A percentile compares a stretch with the other conserved stretches of the same genome.
Conservation (phyloP, 2,329 filamentous ascomycete genomes). For the Ceratocystis lukuohia region DNA sequence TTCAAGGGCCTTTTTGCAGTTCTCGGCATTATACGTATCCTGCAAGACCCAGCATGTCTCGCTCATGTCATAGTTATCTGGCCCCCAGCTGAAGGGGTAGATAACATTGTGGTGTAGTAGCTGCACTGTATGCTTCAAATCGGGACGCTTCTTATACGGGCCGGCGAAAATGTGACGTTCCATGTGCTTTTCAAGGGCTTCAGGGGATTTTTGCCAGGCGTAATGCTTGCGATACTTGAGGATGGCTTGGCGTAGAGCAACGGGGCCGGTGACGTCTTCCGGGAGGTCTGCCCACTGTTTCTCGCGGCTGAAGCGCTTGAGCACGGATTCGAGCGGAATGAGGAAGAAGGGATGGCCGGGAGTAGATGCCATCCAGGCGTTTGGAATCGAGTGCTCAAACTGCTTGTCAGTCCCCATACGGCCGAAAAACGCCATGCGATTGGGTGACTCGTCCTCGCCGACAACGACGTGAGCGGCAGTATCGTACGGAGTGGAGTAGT, state of each 20-base stretch:
- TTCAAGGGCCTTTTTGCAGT: constrained; percentile 22
- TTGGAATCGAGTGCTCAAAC: constrained; percentile 27
- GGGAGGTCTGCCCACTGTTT: constrained; percentile 7
- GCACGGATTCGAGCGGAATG: constrained; percentile 22
- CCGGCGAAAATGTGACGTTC: constrained; percentile 6
- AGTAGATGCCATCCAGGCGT: constrained; percentile 29
- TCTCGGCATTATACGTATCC: constrained; percentile 19
- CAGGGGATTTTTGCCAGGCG: not conserved
- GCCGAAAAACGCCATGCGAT: constrained; percentile 24
- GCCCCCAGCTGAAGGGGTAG: constrained; percentile 24
- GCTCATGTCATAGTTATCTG: constrained; percentile 17
- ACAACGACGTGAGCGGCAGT: not conserved
- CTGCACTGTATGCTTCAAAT: constrained; percentile 19
- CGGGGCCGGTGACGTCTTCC: constrained; percentile 20
- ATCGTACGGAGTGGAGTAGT: constrained; percentile 20
- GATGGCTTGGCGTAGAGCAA: constrained; percentile 20
- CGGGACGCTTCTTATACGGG: constrained; percentile 7
- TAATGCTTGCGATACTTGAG: constrained; percentile 17
- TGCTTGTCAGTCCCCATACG: constrained; percentile 25
- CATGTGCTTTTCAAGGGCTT: constrained; percentile 10
- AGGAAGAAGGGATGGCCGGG: constrained; percentile 28
- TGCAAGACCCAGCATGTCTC: constrained; percentile 22
- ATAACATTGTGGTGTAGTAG: constrained; percentile 22
- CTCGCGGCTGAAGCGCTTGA: constrained; percentile 11
- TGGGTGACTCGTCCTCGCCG: constrained; percentile 1